Base-by-base conservation (phyloP, 768 basidiomycete genomes). In the Lyophyllum atratum region DNA sequence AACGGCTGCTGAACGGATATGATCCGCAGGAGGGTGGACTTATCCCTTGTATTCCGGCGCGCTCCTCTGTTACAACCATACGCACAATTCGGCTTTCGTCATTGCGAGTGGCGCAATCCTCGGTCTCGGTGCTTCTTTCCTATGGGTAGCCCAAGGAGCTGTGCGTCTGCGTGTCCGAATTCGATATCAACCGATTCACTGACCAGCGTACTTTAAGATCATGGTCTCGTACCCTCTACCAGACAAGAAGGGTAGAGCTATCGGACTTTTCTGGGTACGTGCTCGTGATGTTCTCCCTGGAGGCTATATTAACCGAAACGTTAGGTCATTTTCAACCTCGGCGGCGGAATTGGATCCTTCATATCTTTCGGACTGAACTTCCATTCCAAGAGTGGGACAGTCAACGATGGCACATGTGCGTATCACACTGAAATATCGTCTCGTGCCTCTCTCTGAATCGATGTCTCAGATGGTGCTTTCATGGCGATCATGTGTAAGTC, bases 171-270 rank as follows among this genome's bases (percentile, higher is more conserved):
- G 10, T 14, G 42, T 22, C 40, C 40, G 4, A 2, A 4, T 42
- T 17, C 12, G 47, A 14, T 33, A 17, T 6, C 3, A n/a, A 26
- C n/a, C 28, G n/a, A 7, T 11, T 51, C 15, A 14, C n/a, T n/a
- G 44, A 12, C 10, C 12, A 2, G 8, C 6, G 34, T 28, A 7
- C 15, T 40, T 28, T 31, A 34, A 70, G 68, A 68, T 70, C 47
- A 68, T 70, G 68, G 66, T 70, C 17, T 68, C 68, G 1, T 70
- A 70, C 52, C 66, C 68, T n/a, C 55, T 67, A 17, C 61, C 68
- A 22, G 68, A 70, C 47, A 64, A 67, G 43, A 68, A 67, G 42
- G 68, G 68, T 11, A 59, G 63, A 15, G 64, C 68, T 2, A 70
- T 70, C 33, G 68, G 64, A 8, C 43, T 66, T 9, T 70, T 70